Percentiles rank a stretch among this genome's conserved stretches.
phyloP scores from a whole-genome alignment of 495 filamentous ascomycete genomes.

The Poronia punctata region DNA sequence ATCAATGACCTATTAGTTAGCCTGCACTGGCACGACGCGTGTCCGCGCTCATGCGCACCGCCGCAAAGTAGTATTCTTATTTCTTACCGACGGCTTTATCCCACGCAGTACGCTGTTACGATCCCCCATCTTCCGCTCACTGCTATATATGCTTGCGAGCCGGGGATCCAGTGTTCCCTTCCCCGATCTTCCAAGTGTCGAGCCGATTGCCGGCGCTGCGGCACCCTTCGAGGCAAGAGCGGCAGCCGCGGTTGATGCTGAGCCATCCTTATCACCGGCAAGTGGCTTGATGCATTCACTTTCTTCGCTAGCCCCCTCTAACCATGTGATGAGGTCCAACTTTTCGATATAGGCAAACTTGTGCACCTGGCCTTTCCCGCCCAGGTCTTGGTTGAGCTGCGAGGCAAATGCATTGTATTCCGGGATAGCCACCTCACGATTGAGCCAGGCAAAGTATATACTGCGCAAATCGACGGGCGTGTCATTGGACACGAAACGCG shows the following conservation, averaged over 20 bases:
- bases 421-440: conserved; percentile 77
- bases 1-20: conserved; percentile 18
- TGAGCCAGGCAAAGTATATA: conserved; percentile 91
- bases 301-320: conserved; percentile 82
- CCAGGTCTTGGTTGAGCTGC: conserved; percentile 72
- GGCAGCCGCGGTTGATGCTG: conserved; percentile 37
- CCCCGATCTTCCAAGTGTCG: conserved; percentile 39
- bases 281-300: conserved; percentile 87
- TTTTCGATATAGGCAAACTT: conserved; percentile 85
- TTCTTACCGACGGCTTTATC: conserved; percentile 78
- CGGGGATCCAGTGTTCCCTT: conserved; percentile 66
- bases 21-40: too few relatives aligned
- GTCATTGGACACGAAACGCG: conserved; percentile 69
- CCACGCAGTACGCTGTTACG: conserved; percentile 82
- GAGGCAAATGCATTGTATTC: conserved; percentile 83
- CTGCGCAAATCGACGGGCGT: conserved; percentile 80
- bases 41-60: background rate
- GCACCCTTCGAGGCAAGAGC: conserved; percentile 44
- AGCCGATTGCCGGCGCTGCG: conserved; percentile 40
- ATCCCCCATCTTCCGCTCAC: conserved; percentile 86
- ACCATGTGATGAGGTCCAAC: conserved; percentile 82
- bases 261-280: conserved; percentile 52
- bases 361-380: conserved; percentile 57
- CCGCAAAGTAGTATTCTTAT: background rate
- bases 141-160: conserved; percentile 79